A percentile compares a stretch with the other conserved stretches of the same genome.
Evolutionary conservation across 306 rosid species (phyloP).

Genomic region (Ammopiptanthus mongolicus): DNA sequence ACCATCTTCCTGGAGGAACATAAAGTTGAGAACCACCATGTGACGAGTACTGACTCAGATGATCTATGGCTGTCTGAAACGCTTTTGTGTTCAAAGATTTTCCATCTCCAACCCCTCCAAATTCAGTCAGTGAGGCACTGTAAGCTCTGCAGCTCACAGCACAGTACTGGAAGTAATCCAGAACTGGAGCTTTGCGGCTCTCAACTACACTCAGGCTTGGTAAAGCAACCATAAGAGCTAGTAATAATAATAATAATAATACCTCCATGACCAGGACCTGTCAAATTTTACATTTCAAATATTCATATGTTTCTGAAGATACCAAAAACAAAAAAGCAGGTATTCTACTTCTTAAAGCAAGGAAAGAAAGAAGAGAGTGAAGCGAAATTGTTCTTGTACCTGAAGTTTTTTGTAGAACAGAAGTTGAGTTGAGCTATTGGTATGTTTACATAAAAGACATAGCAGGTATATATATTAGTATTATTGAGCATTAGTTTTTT

Average conservation of each 20-base stretch:
- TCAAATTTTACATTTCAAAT: constrained; percentile 13
- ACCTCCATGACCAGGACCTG: constrained; percentile 40
- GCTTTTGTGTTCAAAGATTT: constrained; percentile 57
- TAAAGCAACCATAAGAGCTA: constrained; percentile 13
- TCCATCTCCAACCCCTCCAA: constrained; percentile 93
- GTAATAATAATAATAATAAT: background rate
- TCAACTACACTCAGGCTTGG: constrained; percentile 29
- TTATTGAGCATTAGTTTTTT: constrained; percentile 10
- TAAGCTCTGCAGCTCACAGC: constrained; percentile 60
- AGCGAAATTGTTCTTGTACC: constrained; percentile 1
- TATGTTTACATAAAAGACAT: constrained; percentile 18
- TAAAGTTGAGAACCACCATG: constrained; percentile 75
- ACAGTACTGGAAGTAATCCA: constrained; percentile 19
- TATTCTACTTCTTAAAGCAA: background rate
- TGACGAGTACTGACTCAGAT: constrained; percentile 37
- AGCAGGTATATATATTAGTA: background rate
- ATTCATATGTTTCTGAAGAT: background rate
- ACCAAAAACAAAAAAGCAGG: background rate
- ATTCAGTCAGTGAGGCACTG: constrained; percentile 55
- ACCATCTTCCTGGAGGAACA: constrained; percentile 89
- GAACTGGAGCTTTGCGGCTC: background rate
- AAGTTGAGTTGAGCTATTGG: constrained; percentile 5
- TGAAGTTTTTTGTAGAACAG: background rate
- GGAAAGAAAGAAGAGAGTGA: background rate
- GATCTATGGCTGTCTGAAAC: constrained; percentile 56